Evolutionary conservation across 345 rosid genomes (phyloP).

Genomic region (Aurinia saxatilis): DNA sequence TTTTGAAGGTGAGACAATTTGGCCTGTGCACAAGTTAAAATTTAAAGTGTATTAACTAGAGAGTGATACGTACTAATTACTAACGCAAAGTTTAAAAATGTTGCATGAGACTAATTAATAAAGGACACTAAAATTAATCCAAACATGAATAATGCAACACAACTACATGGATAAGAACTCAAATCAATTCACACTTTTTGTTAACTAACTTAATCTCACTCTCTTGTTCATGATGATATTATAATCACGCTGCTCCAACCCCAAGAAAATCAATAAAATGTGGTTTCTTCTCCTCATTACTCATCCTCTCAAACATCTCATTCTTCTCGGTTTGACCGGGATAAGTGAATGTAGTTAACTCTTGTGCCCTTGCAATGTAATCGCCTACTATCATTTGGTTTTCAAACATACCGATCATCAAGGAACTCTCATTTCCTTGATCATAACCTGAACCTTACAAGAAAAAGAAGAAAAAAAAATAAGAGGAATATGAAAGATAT

Average conservation of each 20-base stretch:
- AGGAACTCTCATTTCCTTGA: constrained; percentile 3
- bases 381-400: constrained; percentile 7
- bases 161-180: constrained; percentile 6
- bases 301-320: not conserved
- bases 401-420: constrained; percentile 15
- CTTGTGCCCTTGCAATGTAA: constrained; percentile 6
- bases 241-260: constrained; percentile 20
- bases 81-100: constrained; percentile 9
- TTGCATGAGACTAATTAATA: constrained; percentile 10
- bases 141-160: not conserved
- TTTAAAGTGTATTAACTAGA: constrained; percentile 9
- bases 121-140: not conserved
- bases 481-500: not conserved
- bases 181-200: constrained; percentile 2
- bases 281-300: constrained; percentile 19
- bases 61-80: not conserved
- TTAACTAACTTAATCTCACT: constrained; percentile 3
- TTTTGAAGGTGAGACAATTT: constrained; percentile 16
- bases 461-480: not conserved
- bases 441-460: constrained; percentile 7
- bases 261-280: constrained; percentile 33
- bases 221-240: constrained; percentile 2
- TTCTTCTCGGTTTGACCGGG: not conserved
- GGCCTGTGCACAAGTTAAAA: constrained; percentile 11
- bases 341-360: not conserved